Base-by-base conservation (phyloP, 108 stramenopile species). In the Cyclotella choctawhatcheeana region DNA sequence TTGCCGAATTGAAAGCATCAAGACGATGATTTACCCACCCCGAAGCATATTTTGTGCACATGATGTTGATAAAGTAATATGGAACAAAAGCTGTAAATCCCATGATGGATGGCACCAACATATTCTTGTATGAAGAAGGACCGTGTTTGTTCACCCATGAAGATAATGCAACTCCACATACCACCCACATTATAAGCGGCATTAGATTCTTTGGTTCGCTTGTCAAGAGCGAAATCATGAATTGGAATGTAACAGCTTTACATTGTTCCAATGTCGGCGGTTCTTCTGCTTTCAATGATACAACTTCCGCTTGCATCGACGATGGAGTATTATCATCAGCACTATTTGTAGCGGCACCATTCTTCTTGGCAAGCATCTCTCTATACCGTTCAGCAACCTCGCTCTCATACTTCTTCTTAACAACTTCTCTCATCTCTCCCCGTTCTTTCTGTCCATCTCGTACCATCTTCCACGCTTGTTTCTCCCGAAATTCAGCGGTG, bases 1-100 rank as follows among this genome's bases (percentile, higher is more conserved):
- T 62, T 14, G 86, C 79, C 8, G 70, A 68, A 34, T 76, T 73
- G 71, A 77, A 88, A 25, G 84, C 82, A 18, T 80, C 64, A 40
- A 73, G 65, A 12, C 86, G 84, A 61, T 81, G 69, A 13, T 58
- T 48, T 13, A 66, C 29, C 22, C 72, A 70, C 0, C 27, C 61
- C 7, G 3, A 18, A 2, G 72, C 79, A 14, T 60, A 26, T 29
- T 37, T 47, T 3, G 12, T 40, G 34, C 67, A 66, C 13, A 62
- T 58, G 17, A 17, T 17, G 0, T 29, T 27, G 12, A 73, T 8
- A 6, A 73, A 29, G 44, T 68, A 69, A 48, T 64, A 81, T 13
- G 79, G 79, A 30, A 81, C 33, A 10, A 26, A 72, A 0, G 33
- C 71, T 2, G 71, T 67, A 1, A 69, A 7, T 2, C 26, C 59